Evolutionary conservation across 169 alveolate species (phyloP).

Genomic region (Perkinsus olseni): DNA sequence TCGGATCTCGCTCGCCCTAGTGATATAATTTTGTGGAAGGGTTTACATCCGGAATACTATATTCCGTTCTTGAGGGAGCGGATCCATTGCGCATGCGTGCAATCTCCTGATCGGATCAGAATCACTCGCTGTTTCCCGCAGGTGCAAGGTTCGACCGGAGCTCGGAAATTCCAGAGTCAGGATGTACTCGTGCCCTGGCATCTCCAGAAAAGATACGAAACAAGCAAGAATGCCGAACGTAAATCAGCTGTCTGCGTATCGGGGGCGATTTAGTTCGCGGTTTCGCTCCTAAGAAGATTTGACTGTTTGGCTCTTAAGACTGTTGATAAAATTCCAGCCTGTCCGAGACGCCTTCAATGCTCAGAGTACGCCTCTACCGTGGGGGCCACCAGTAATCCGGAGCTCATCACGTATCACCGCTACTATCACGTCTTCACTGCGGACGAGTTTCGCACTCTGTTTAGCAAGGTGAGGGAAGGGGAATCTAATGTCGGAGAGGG

Average conservation of each 20-base stretch:
- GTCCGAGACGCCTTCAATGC: not conserved
- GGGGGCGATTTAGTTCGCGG: no score
- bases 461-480: not conserved
- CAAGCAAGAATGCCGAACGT: not conserved
- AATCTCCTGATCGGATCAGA: no score
- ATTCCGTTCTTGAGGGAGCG: no score
- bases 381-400: not conserved
- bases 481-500: not conserved
- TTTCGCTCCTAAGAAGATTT: no score
- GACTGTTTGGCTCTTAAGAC: no score
- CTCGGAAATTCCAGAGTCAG: constrained; percentile 15
- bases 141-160: constrained; percentile 26
- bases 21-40: no score
- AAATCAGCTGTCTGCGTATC: not conserved
- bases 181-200: constrained; percentile 37
- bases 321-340: not conserved
- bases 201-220: constrained; percentile 23
- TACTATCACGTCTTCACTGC: not conserved
- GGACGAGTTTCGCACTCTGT: not conserved
- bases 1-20: no score
- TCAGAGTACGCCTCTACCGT: not conserved
- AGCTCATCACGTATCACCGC: not conserved
- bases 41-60: no score
- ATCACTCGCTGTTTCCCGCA: no score
- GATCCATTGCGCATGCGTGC: no score